Evolutionary conservation across 495 filamentous ascomycete genomes (phyloP).

Genomic region (Aspergillus homomorphus): DNA sequence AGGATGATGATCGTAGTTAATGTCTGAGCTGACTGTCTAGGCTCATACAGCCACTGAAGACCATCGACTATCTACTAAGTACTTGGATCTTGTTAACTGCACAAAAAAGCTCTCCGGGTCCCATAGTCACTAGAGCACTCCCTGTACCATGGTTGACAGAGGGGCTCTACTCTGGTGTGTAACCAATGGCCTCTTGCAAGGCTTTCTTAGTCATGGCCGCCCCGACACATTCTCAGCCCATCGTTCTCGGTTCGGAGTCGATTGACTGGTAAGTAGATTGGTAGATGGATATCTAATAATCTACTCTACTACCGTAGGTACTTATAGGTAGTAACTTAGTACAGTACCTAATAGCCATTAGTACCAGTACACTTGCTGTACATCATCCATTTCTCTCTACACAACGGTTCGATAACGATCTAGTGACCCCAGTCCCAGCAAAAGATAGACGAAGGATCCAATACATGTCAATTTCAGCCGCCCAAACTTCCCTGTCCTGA

Average conservation of each 20-base stretch:
- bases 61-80: too few relatives aligned
- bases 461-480: too few relatives aligned
- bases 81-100: not conserved
- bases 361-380: not conserved
- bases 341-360: not conserved
- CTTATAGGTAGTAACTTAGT: not conserved
- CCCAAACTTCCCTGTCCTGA: too few relatives aligned
- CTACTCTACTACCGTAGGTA: too few relatives aligned
- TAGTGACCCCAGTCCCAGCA: not conserved
- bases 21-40: too few relatives aligned
- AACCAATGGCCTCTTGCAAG: slow-evolving; percentile 5
- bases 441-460: not conserved
- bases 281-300: too few relatives aligned
- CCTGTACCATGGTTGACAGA: slow-evolving; percentile 13
- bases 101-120: not conserved
- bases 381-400: not conserved
- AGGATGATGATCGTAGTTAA: too few relatives aligned
- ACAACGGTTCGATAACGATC: not conserved
- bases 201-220: not conserved
- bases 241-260: not conserved
- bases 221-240: slow-evolving; percentile 1
- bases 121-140: slow-evolving; percentile 4
- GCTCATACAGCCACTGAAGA: too few relatives aligned
- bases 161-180: slow-evolving; percentile 2
- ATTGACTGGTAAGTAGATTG: not conserved